Base-by-base conservation (phyloP, 148 eudicot species). In the Limonium bicolor region DNA sequence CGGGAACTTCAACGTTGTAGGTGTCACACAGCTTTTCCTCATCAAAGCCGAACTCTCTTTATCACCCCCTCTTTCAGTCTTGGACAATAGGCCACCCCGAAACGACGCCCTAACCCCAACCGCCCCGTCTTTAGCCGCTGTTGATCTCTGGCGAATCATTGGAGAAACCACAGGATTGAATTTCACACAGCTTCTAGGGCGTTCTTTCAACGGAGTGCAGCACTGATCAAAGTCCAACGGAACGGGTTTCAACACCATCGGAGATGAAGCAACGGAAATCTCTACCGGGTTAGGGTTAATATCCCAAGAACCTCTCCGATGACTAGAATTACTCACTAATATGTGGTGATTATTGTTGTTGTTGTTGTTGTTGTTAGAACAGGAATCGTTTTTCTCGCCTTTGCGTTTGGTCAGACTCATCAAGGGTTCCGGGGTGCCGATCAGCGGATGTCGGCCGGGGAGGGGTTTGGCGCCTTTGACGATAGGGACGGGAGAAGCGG, bases 141-240 rank as follows among this genome's bases (percentile, higher is more conserved):
- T 58, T 6, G 43, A 23, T 36, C 66, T 66, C 11, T 65, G 57
- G 32, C 82, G 53, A 27, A 74, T 57, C 72, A 82, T 46, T 0
- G 94, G 88, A 20, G 92, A 85, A 66, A 63, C 66, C 2, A 68
- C 65, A 36, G 67, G 54, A 52, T 61, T 69, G 36, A 73, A 65
- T 19, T 53, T 73, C 1, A 65, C 74, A 0, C 51, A 43, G 25
- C 48, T 41, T 41, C 65, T 54, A 32, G 66, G 38, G 70, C 78
- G 63, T 28, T 85, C 86, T 33, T 67, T 82, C 21, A 71, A 16
- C 0, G 96, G 94, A 1, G 94, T 78, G 50, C 82, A 78, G n/a
- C n/a, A n/a, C 41, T 85, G 92, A 57, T 88, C 92, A 49, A 88
- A 88, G 62, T 88, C 86, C 62, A 80, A 59, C 31, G 81, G 75